Evolutionary conservation across 1,284 basidiomycete species (phyloP).

Genomic region (Trichosporon inkin): DNA sequence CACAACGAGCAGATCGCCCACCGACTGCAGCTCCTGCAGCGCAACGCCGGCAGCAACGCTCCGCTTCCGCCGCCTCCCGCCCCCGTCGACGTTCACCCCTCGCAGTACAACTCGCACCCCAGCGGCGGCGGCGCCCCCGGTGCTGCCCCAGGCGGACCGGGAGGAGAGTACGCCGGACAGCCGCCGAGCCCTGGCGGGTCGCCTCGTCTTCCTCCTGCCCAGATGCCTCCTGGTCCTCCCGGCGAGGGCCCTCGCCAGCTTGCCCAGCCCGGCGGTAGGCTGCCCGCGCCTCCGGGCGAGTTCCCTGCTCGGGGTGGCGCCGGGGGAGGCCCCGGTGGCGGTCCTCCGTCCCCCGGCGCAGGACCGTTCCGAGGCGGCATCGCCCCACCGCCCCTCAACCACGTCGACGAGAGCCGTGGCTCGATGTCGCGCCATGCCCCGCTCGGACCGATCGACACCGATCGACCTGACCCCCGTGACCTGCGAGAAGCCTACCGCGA

Average conservation of each 20-base stretch:
- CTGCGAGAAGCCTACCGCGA: slow-evolving; percentile 23
- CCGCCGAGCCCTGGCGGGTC: slow-evolving; percentile 27
- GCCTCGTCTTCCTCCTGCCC: slow-evolving; percentile 27
- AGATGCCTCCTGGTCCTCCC: slow-evolving; percentile 7
- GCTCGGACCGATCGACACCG: slow-evolving; percentile 77
- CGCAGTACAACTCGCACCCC: slow-evolving; percentile 68
- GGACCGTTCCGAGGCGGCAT: slow-evolving; percentile 45
- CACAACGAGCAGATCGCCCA: slow-evolving; percentile 71
- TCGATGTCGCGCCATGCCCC: slow-evolving; percentile 58
- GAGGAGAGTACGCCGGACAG: slow-evolving; percentile 14
- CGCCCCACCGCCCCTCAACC: slow-evolving; percentile 43
- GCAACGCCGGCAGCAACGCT: slow-evolving; percentile 72
- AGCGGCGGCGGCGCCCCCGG: slow-evolving; percentile 15
- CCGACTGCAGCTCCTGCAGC: slow-evolving; percentile 70
- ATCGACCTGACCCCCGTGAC: slow-evolving; percentile 53
- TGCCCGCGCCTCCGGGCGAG: slow-evolving; percentile 36
- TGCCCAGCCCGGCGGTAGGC: slow-evolving; percentile 26
- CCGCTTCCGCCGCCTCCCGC: slow-evolving; percentile 74
- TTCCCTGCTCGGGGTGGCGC: slow-evolving; percentile 6
- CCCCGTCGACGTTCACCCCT: slow-evolving; percentile 91
- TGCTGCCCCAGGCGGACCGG: slow-evolving; percentile 16
- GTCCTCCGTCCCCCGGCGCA: slow-evolving; percentile 25
- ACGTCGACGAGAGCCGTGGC: slow-evolving; percentile 45
- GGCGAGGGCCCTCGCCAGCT: slow-evolving; percentile 8
- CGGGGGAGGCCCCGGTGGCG: not conserved